These are phyloP conservation scores for Paraphoma chrysanthemicola DNA, from an alignment of 2,329 filamentous ascomycete species.

Conservation along the genomic window DNA sequence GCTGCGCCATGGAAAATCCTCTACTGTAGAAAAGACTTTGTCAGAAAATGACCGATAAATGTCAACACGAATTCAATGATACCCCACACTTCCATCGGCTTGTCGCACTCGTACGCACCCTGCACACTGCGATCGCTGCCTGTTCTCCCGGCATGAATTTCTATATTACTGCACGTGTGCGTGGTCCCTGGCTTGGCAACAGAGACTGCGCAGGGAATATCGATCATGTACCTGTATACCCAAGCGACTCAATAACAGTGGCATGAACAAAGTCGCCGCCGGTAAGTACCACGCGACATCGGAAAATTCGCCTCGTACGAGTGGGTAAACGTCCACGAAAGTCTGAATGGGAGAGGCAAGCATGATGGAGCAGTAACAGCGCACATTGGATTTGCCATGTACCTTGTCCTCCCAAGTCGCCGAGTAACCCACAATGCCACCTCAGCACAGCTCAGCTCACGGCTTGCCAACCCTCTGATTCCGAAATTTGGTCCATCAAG, in stretches of 20 bases:
- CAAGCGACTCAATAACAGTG: conserved; percentile 19
- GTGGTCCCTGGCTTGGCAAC: background rate
- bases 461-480: background rate
- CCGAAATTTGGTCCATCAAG: conserved; percentile 2
- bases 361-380: too few relatives aligned
- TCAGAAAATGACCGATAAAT: conserved; percentile 15
- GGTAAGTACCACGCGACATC: conserved; percentile 11
- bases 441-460: conserved; percentile 2
- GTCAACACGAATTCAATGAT: conserved; percentile 27
- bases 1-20: conserved; percentile 3
- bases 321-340: too few relatives aligned
- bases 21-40: conserved; percentile 22
- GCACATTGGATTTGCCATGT: too few relatives aligned
- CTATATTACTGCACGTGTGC: conserved; percentile 7
- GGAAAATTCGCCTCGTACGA: conserved; percentile 4
- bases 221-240: conserved; percentile 15
- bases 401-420: too few relatives aligned
- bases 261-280: conserved; percentile 1
- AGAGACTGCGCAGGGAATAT: conserved; percentile 1
- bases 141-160: conserved; percentile 2
- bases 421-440: too few relatives aligned
- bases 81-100: conserved; percentile 14
- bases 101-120: conserved; percentile 3
- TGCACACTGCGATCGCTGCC: background rate
- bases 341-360: too few relatives aligned